Conservation (phyloP, 1,284 basidiomycete genomes). For the Ganoderma resinaceum region DNA sequence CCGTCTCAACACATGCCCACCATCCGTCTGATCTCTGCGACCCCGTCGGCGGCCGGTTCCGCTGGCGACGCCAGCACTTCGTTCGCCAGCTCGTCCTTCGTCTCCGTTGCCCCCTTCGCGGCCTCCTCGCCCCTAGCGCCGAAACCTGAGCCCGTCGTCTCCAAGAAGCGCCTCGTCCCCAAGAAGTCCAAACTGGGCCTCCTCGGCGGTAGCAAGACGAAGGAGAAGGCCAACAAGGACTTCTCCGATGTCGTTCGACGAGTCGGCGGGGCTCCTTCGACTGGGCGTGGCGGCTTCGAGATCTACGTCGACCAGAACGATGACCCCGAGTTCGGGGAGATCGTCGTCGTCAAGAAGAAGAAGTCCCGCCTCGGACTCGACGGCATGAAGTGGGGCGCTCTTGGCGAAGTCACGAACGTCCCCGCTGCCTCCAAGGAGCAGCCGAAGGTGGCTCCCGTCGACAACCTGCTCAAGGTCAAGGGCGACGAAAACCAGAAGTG, state of each 20-base stretch:
- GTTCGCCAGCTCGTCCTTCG: constrained; percentile 39
- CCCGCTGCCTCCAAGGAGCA: constrained; percentile 39
- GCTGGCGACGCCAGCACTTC: constrained; percentile 43
- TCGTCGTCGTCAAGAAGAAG: constrained; percentile 81
- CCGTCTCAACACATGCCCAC: constrained; percentile 54
- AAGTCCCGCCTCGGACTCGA: constrained; percentile 70
- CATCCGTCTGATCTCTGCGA: constrained; percentile 73
- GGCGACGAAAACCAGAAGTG: constrained; percentile 71
- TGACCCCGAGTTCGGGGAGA: constrained; percentile 71
- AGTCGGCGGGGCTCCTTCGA: constrained; percentile 53
- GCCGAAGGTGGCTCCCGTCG: constrained; percentile 31
- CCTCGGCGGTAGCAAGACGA: constrained; percentile 46
- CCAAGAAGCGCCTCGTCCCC: constrained; percentile 68
- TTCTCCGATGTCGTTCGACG: constrained; percentile 68
- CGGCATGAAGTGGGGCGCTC: constrained; percentile 64
- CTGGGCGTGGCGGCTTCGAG: constrained; percentile 62
- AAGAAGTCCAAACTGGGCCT: constrained; percentile 75
- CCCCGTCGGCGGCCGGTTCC: constrained; percentile 60
- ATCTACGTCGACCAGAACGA: constrained; percentile 75
- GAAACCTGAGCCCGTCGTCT: constrained; percentile 37
- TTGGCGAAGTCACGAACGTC: constrained; percentile 68
- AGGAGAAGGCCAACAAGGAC: constrained; percentile 51
- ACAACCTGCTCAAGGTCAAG: constrained; percentile 54
- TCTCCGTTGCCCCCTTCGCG: constrained; percentile 39
- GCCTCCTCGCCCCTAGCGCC: constrained; percentile 42